Percentiles rank a stretch among this genome's conserved stretches.
phyloP scores from a whole-genome alignment of 495 filamentous ascomycete genomes.

The Delitschia confertaspora region DNA sequence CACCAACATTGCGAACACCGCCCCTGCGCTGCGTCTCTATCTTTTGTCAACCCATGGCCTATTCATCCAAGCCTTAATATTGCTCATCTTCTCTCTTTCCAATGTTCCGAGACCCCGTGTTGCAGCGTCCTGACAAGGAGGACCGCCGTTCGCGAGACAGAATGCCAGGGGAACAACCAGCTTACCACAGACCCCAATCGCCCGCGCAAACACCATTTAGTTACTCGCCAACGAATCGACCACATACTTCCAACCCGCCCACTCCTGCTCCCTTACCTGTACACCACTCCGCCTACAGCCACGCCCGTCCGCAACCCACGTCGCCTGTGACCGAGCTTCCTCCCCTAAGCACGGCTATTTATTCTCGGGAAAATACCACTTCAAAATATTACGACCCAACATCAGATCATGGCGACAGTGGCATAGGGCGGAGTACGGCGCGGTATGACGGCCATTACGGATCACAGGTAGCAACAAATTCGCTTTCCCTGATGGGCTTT shows the following conservation, averaged over 20 bases:
- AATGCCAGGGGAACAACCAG: conserved; percentile 27
- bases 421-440: conserved; percentile 26
- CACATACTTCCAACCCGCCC: conserved; percentile 21
- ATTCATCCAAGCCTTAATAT: background rate
- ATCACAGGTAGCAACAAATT: conserved; percentile 35
- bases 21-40: too few relatives aligned
- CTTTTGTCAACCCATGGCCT: conserved; percentile 1
- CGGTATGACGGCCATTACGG: conserved; percentile 34
- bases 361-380: conserved; percentile 27
- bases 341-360: conserved; percentile 28
- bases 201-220: conserved; percentile 27
- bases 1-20: background rate
- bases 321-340: conserved; percentile 33
- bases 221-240: conserved; percentile 27
- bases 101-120: conserved; percentile 23
- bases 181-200: conserved; percentile 27
- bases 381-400: conserved; percentile 45
- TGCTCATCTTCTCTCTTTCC: background rate
- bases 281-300: conserved; percentile 17
- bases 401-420: conserved; percentile 33
- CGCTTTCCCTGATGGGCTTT: too few relatives aligned
- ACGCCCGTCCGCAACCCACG: conserved; percentile 15
- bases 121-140: conserved; percentile 29
- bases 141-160: conserved; percentile 28
- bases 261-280: conserved; percentile 18